These are phyloP conservation scores for Komagataea norvegica DNA, from an alignment of 1,139 yeast genomes.

Conservation along the genomic window DNA sequence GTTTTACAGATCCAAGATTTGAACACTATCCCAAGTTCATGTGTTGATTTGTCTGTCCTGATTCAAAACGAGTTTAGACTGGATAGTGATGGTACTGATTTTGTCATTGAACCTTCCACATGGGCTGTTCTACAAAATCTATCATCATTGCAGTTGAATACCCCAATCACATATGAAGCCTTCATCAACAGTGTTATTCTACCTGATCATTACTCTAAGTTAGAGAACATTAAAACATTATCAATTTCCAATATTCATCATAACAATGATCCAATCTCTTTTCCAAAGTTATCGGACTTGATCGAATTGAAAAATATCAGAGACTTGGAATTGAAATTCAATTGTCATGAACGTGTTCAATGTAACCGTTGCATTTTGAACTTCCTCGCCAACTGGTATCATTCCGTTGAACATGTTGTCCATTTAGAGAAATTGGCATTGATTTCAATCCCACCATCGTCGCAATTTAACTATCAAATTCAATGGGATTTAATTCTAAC, in stretches of 20 bases:
- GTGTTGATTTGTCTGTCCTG: conserved; percentile 19
- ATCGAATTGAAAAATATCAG: conserved; percentile 20
- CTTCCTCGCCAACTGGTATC: conserved; percentile 25
- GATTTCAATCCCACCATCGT: conserved; percentile 23
- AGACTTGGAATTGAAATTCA: conserved; percentile 25
- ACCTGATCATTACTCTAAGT: conserved; percentile 6
- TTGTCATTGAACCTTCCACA: conserved; percentile 14
- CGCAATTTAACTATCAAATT: conserved; percentile 16
- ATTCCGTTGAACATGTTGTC: conserved; percentile 2
- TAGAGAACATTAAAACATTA: conserved; percentile 18
- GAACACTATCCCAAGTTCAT: conserved; percentile 22
- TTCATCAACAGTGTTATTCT: conserved; percentile 15
- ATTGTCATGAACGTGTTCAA: conserved; percentile 20
- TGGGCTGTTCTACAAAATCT: conserved; percentile 18
- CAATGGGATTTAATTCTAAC: conserved; percentile 24
- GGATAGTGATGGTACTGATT: conserved; percentile 11
- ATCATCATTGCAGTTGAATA: conserved; percentile 18
- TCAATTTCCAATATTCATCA: conserved; percentile 24
- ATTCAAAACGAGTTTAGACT: conserved; percentile 21
- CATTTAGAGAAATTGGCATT: conserved; percentile 19
- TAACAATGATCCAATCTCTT: conserved; percentile 18
- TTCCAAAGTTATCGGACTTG: conserved; percentile 19
- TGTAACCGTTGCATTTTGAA: conserved; percentile 24
- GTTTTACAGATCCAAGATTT: conserved; percentile 23
- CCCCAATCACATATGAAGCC: conserved; percentile 20